Base-by-base conservation (phyloP, 1,284 basidiomycete genomes). In the Tilletiopsis washingtonensis region DNA sequence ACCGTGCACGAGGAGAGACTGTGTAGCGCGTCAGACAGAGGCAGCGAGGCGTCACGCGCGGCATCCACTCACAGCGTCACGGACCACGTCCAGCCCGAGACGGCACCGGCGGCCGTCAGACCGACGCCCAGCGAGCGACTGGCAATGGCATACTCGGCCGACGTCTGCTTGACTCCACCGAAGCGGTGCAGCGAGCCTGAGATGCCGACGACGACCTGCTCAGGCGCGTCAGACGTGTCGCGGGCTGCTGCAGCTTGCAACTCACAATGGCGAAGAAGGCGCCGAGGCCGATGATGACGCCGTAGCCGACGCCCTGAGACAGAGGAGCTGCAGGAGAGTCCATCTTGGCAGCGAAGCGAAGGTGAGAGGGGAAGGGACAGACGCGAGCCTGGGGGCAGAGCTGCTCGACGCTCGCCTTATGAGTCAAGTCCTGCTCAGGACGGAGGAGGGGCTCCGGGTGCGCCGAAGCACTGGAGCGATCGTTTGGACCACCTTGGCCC, bases 251-350 rank as follows among this genome's bases (percentile, higher is more conserved):
- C 7, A 5, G 25, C 24, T 12, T 19, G 37, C 15, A 3, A 50
- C 53, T 52, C 23, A 62, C 63, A 24, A 68, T 53, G 9, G 71
- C 69, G 42, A 74, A 74, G 29, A 67, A 56, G 11, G 59, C 51
- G 6, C 67, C 63, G 7, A 69, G 52, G 6, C 73, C 71, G 19
- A 73, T 53, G 36, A 72, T 62, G 14, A 70, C 67, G 29, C 71
- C 69, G 49, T 69, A 73, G 23, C 71, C 67, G 38, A 41, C 60
- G 27, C 69, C 67, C 43, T 73, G 67, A 2, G 57, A 61, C 5
- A 70, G 59, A 3, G 66, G 64, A 27, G 45, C 25, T 32, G 45
- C 32, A 17, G 45, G 45, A 21, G 38, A 39, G 38, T 17, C 32
- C 32, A n/a, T n/a, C n/a, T n/a, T n/a, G n/a, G n/a, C n/a, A n/a